Evolutionary conservation across 176 grass and related monocot species (phyloP).

Genomic region (Bothriochloa decipiens): DNA sequence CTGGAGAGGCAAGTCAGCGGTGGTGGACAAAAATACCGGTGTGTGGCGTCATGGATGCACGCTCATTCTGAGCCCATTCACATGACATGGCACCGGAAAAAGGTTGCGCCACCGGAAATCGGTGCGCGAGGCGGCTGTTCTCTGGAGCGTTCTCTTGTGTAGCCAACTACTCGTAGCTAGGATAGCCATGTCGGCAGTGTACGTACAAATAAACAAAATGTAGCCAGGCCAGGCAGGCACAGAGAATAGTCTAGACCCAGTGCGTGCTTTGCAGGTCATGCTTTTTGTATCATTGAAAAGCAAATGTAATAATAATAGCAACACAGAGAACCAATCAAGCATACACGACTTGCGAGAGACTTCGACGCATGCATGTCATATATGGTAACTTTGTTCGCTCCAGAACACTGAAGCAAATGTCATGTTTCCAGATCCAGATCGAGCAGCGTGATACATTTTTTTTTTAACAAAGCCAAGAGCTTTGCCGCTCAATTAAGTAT

Average conservation of each 20-base stretch:
- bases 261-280: no score
- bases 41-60: neutral
- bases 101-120: conserved; percentile 20
- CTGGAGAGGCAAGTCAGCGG: conserved; percentile 21
- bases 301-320: no score
- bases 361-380: no score
- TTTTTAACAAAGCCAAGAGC: no score
- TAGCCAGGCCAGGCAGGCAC: neutral
- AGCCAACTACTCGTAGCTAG: neutral
- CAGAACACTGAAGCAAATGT: no score
- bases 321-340: no score
- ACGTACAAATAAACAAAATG: neutral
- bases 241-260: neutral
- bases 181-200: conserved; percentile 26
- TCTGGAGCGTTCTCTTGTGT: conserved; percentile 5
- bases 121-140: conserved; percentile 1
- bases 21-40: neutral
- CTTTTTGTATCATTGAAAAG: no score
- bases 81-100: neutral
- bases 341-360: no score
- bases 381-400: neutral
- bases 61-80: neutral
- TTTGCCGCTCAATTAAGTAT: no score
- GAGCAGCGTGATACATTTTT: no score
- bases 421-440: no score